A percentile compares a stretch with the other conserved stretches of the same genome.
Evolutionary conservation across 352 stramenopile genomes (phyloP).

Genomic region (Phytophthora cajani): DNA sequence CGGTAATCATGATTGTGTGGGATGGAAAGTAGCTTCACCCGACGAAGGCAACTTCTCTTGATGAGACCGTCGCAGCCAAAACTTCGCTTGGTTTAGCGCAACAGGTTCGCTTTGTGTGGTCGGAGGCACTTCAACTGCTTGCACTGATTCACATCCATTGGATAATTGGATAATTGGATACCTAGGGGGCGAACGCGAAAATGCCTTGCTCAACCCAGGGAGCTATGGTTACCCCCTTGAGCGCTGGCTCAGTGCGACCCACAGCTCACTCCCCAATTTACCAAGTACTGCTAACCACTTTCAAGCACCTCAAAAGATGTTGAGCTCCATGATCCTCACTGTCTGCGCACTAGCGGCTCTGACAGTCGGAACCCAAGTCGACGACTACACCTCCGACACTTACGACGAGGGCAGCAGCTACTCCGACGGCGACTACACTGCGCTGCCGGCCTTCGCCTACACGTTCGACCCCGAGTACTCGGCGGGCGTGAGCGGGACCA

Average conservation of each 20-base stretch:
- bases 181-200: conserved; percentile 3
- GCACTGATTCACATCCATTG: conserved; percentile 22
- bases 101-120: background rate
- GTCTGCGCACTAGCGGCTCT: conserved; percentile 22
- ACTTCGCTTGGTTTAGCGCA: conserved; percentile 9
- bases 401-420: conserved; percentile 14
- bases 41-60: background rate
- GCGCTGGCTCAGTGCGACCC: background rate
- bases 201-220: background rate
- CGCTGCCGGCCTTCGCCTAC: conserved; percentile 41
- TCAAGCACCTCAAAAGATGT: conserved; percentile 14
- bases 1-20: conserved; percentile 6
- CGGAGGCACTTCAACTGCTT: background rate
- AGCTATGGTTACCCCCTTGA: background rate
- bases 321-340: conserved; percentile 32
- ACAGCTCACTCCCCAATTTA: conserved; percentile 29
- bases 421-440: conserved; percentile 12
- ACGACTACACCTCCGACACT: conserved; percentile 13
- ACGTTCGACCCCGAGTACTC: conserved; percentile 48
- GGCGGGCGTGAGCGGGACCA: conserved; percentile 45
- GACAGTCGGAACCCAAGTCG: conserved; percentile 10
- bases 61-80: conserved; percentile 10
- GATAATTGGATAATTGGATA: background rate
- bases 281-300: conserved; percentile 9
- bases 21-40: conserved; percentile 16